These are phyloP conservation scores for Trichosporon inkin DNA, from an alignment of 1,284 basidiomycete genomes.

Conservation along the genomic window DNA sequence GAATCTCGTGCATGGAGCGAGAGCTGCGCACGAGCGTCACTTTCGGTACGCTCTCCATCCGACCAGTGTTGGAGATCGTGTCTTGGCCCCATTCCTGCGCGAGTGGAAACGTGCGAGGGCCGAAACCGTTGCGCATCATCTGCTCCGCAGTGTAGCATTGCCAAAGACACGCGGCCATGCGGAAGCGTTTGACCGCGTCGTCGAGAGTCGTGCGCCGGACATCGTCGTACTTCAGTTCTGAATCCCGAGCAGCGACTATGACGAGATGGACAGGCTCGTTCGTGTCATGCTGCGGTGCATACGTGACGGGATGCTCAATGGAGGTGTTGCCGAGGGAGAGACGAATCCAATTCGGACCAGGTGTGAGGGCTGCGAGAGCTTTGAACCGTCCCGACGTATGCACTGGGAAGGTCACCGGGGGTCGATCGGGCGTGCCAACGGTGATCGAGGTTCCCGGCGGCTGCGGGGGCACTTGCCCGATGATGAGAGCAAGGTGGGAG, in stretches of 20 bases:
- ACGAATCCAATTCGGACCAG: slow-evolving; percentile 3
- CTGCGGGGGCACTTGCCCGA: slow-evolving; percentile 9
- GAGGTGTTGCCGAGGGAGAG: not conserved
- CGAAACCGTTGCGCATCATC: slow-evolving; percentile 14
- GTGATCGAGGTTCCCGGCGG: slow-evolving; percentile 5
- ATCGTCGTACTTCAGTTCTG: slow-evolving; percentile 13
- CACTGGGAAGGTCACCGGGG: slow-evolving; percentile 7
- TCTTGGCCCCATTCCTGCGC: slow-evolving; percentile 11
- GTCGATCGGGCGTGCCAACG: not conserved
- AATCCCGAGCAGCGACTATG: slow-evolving; percentile 11
- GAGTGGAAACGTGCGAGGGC: slow-evolving; percentile 13
- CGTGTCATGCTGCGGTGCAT: not conserved
- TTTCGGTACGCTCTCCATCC: not conserved
- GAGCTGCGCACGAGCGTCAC: slow-evolving; percentile 12
- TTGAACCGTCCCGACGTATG: slow-evolving; percentile 16
- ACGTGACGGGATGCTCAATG: not conserved
- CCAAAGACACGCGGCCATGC: slow-evolving; percentile 17
- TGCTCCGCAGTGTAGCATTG: slow-evolving; percentile 15
- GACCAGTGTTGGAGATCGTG: slow-evolving; percentile 1
- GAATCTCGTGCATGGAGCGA: slow-evolving; percentile 7
- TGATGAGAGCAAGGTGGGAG: slow-evolving; percentile 16
- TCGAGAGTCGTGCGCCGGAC: slow-evolving; percentile 7
- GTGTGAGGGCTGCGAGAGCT: slow-evolving; percentile 9
- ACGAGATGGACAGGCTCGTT: slow-evolving; percentile 11
- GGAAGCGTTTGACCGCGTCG: slow-evolving; percentile 10